Evolutionary conservation across 2,329 filamentous ascomycete species (phyloP).

Genomic region (Ophiostoma quercus): DNA sequence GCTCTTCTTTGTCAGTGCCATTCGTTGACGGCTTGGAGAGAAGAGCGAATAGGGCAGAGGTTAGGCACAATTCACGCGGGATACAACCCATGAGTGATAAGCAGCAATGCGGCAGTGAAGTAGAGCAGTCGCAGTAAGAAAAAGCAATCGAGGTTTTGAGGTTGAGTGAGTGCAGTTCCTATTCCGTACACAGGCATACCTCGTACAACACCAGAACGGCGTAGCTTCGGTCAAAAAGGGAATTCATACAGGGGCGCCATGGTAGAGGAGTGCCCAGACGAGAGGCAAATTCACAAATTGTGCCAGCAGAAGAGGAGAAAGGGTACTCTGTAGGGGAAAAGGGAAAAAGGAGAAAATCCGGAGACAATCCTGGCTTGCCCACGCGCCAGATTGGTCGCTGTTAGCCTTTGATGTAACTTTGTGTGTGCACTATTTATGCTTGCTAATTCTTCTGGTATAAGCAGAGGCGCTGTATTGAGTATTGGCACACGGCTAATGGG

Average conservation of each 20-base stretch:
- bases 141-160: neutral
- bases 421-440: too few species aligned
- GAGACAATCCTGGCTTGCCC: neutral
- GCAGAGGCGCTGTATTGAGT: too few species aligned
- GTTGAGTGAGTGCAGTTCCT: neutral
- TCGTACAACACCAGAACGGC: neutral
- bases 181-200: neutral
- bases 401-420: neutral
- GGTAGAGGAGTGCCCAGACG: neutral
- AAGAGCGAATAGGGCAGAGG: neutral
- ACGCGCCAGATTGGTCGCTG: neutral
- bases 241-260: neutral
- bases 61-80: neutral
- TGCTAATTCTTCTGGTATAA: too few species aligned
- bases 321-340: neutral
- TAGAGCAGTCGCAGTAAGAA: neutral
- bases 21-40: neutral
- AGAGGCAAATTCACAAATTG: neutral
- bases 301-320: neutral
- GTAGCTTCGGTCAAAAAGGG: slow-evolving; percentile 13
- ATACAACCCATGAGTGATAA: neutral
- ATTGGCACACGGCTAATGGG: neutral
- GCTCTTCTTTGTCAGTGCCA: neutral
- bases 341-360: neutral
- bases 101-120: neutral